Base-by-base conservation (phyloP, 345 rosid genomes). In the Eucalyptus fibrosa region DNA sequence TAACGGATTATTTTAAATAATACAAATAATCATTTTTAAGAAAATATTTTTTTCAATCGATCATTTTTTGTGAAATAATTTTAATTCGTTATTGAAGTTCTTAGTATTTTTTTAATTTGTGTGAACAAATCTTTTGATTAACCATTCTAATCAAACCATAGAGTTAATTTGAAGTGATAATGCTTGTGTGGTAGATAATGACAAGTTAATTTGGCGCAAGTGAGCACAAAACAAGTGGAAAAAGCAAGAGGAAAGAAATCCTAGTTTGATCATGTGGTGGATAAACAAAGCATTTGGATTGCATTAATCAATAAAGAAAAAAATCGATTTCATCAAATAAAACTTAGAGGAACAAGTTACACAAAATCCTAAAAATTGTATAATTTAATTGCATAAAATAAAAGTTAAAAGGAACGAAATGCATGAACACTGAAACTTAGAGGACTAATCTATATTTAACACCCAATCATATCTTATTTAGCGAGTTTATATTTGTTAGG, bases 11-110 rank as follows among this genome's bases (percentile, higher is more conserved):
- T 11, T 37, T 72, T 13, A 21, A 37, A 7, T 4, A 2, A 72
- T 19, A 72, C 1, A 19, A 72, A 0, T 11, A 4, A 77, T 77
- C 2, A 11, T 19, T 77, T 19, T 77, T 3, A 37, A 1, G 0
- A 72, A 77, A 34, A 32, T 32, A 9, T 9, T 17, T 69, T 32
- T 9, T 32, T 9, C 9, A 30, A 62, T 62, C 5, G 5, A 12
- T 67, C 7, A n/a, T 67, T n/a, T 4, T 9, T 9, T 0, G 2
- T 1, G 4, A 69, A 18, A 18, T 16, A 34, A 69, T 69, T 69
- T 34, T 3, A 69, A 34, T 9, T 34, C 5, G 1, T 9, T 12
- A 18, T 18, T 18, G 26, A 72, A 18, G 7, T 18, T 8, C 13
- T 72, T 19, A 3, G 82, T 3, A 12, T 32, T 34, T 62, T 69